Evolutionary conservation across 345 rosid species (phyloP).

Genomic region (Boechera stricta): DNA sequence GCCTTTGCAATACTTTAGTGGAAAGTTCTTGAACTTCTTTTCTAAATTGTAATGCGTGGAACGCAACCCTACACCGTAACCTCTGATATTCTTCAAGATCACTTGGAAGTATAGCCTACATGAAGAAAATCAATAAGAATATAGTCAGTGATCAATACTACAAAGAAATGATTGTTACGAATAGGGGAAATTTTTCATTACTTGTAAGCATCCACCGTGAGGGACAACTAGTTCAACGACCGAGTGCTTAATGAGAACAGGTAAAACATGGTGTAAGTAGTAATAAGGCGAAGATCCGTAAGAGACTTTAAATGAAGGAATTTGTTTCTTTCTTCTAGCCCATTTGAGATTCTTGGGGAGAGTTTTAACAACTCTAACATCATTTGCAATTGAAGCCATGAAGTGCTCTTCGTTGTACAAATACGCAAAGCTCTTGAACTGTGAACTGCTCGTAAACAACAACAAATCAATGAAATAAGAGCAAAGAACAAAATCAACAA

Average conservation of each 20-base stretch:
- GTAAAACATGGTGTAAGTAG: constrained; percentile 86
- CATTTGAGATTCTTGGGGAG: constrained; percentile 92
- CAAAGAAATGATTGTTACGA: background rate
- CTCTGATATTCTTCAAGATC: constrained; percentile 91
- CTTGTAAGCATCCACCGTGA: constrained; percentile 96
- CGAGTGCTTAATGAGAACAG: constrained; percentile 78
- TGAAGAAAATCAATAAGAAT: constrained; percentile 13
- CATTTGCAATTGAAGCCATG: constrained; percentile 74
- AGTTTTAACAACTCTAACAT: constrained; percentile 78
- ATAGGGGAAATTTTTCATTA: constrained; percentile 17
- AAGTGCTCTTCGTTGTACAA: constrained; percentile 90
- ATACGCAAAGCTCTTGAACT: constrained; percentile 97
- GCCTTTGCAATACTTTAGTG: constrained; percentile 78
- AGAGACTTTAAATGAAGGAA: constrained; percentile 85
- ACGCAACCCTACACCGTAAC: constrained; percentile 91
- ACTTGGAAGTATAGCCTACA: constrained; percentile 80
- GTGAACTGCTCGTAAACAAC: constrained; percentile 62
- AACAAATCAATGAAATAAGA: constrained; percentile 1
- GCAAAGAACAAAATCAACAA: constrained; percentile 8
- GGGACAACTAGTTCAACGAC: constrained; percentile 92
- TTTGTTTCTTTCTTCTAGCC: constrained; percentile 83
- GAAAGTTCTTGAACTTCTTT: constrained; percentile 91
- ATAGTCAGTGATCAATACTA: background rate
- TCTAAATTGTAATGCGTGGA: constrained; percentile 82
- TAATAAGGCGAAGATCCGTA: constrained; percentile 82